Percentiles rank a stretch among this genome's conserved stretches.
These are phyloP conservation scores for Ochromonas danica DNA, from an alignment of 108 stramenopile species.

Conservation along the genomic window DNA sequence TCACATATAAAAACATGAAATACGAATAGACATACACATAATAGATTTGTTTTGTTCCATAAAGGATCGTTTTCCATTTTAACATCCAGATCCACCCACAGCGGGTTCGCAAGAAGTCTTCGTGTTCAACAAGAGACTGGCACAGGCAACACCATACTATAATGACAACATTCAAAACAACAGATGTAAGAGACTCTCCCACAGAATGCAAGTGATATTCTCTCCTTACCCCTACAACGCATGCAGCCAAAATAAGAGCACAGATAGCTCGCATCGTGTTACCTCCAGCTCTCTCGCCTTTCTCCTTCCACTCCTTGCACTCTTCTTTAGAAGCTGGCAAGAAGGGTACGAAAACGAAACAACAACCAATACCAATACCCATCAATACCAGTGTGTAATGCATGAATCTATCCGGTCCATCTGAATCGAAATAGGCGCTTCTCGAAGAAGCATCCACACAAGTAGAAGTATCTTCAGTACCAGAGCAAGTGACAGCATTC, in stretches of 20 bases:
- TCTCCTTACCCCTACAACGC: neutral
- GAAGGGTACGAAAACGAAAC: conserved; percentile 8
- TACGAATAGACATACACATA: no score
- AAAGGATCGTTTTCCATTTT: no score
- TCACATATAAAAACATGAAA: no score
- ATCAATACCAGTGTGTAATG: neutral
- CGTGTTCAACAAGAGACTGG: conserved; percentile 3
- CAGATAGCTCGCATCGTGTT: neutral
- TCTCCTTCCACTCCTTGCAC: conserved; percentile 18
- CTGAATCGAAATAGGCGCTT: neutral
- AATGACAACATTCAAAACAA: neutral
- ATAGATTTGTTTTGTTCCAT: no score
- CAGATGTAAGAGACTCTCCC: neutral
- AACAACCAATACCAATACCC: neutral
- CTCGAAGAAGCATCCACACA: neutral
- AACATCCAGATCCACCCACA: conserved; percentile 2
- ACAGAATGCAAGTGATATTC: neutral
- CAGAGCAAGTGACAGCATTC: neutral
- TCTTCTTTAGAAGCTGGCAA: conserved; percentile 21
- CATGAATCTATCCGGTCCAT: conserved; percentile 8
- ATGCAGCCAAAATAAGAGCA: neutral
- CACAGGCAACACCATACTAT: neutral
- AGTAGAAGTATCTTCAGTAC: neutral
- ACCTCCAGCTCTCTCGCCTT: neutral
- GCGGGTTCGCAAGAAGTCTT: conserved; percentile 6